These are phyloP conservation scores for Penicillium sp. DNA, from an alignment of 2,329 filamentous ascomycete genomes.

Conservation along the genomic window DNA sequence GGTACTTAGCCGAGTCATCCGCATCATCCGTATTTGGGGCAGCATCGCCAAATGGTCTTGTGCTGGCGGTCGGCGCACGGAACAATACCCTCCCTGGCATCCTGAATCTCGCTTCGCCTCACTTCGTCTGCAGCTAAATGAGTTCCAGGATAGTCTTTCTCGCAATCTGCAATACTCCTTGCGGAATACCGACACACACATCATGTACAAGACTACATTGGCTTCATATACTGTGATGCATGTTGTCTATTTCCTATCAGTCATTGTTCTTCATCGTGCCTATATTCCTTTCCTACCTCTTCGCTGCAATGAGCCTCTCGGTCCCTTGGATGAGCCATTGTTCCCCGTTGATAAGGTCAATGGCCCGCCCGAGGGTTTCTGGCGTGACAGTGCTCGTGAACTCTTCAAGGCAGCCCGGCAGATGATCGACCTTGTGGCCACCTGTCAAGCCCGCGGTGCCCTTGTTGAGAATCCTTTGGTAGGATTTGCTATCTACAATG, in stretches of 20 bases:
- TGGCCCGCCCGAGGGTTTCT: slow-evolving; percentile 50
- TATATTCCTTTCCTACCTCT: slow-evolving; percentile 57
- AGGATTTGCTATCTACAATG: slow-evolving; percentile 56
- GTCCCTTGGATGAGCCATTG: slow-evolving; percentile 53
- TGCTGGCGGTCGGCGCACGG: slow-evolving; percentile 52
- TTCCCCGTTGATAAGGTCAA: slow-evolving; percentile 46
- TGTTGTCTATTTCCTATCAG: slow-evolving; percentile 53
- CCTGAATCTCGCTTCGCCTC: slow-evolving; percentile 49
- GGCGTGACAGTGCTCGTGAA: slow-evolving; percentile 51
- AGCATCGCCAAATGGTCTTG: slow-evolving; percentile 57
- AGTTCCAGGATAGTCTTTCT: slow-evolving; percentile 53
- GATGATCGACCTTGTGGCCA: slow-evolving; percentile 53
- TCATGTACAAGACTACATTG: slow-evolving; percentile 51
- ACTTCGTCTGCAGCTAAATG: slow-evolving; percentile 47
- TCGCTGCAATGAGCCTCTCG: slow-evolving; percentile 49
- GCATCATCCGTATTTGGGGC: slow-evolving; percentile 56
- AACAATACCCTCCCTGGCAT: slow-evolving; percentile 55
- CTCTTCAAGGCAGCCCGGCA: slow-evolving; percentile 55
- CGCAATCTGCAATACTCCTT: slow-evolving; percentile 52
- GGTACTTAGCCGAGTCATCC: slow-evolving; percentile 55
- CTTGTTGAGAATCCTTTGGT: slow-evolving; percentile 57
- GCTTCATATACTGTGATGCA: slow-evolving; percentile 58
- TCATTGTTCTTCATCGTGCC: slow-evolving; percentile 56
- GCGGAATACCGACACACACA: slow-evolving; percentile 55
- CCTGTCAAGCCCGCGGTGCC: slow-evolving; percentile 51